Evolutionary conservation across 441 rosid species (phyloP).

Genomic region (Bruguiera hainesii): DNA sequence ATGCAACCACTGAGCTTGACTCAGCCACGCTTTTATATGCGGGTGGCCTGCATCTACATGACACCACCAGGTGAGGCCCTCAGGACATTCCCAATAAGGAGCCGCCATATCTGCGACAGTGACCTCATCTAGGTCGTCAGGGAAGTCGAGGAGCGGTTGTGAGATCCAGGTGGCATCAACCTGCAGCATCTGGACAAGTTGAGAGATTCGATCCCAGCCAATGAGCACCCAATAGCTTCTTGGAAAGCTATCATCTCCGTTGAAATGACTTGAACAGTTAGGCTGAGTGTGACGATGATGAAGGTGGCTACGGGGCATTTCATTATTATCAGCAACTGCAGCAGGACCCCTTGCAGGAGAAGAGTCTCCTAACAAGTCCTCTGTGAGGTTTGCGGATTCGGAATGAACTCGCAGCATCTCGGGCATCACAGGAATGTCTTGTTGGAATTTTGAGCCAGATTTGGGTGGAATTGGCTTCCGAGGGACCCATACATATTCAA

Average conservation of each 20-base stretch:
- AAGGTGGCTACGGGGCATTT: not conserved
- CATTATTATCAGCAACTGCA: too few relatives aligned
- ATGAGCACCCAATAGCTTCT: conserved; percentile 78
- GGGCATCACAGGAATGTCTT: too few relatives aligned
- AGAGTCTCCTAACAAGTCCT: too few relatives aligned
- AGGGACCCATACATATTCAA: conserved; percentile 55
- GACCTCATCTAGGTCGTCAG: conserved; percentile 28
- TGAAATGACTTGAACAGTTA: conserved; percentile 30
- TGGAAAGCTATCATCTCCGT: conserved; percentile 38
- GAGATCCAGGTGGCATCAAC: conserved; percentile 49
- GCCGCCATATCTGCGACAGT: conserved; percentile 88
- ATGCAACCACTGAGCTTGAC: conserved; percentile 79
- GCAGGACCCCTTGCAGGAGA: too few relatives aligned
- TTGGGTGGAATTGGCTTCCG: conserved; percentile 34
- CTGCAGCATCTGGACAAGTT: conserved; percentile 65
- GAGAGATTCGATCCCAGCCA: conserved; percentile 83
- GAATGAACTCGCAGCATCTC: too few relatives aligned
- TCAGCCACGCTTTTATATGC: conserved; percentile 61
- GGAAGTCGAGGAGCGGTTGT: conserved; percentile 36
- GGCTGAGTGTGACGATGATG: not conserved
- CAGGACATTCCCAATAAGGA: conserved; percentile 90
- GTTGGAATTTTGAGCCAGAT: not conserved
- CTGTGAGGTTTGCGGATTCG: too few relatives aligned
- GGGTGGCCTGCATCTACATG: conserved; percentile 70
- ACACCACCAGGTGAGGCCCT: conserved; percentile 94